A percentile compares a stretch with the other conserved stretches of the same genome.
Conservation (phyloP, 352 stramenopile genomes). For the Globisporangium abappressorium region DNA sequence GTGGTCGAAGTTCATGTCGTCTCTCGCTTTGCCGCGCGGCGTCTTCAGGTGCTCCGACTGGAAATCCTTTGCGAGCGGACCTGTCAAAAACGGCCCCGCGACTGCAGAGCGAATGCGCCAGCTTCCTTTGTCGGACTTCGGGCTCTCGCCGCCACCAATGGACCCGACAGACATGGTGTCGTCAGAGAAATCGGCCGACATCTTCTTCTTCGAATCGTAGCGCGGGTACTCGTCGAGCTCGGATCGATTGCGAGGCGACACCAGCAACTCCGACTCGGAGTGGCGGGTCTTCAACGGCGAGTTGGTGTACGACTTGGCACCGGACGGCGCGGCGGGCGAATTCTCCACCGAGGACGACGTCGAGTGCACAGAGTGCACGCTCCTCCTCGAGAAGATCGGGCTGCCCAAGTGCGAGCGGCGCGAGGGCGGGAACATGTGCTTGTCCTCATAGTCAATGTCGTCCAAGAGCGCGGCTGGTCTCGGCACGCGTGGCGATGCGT, state of each 20-base stretch:
- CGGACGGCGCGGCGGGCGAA: conserved; percentile 12
- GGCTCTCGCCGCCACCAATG: conserved; percentile 26
- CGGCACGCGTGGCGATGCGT: conserved; percentile 8
- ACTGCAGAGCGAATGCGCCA: conserved; percentile 29
- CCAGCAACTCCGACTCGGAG: conserved; percentile 18
- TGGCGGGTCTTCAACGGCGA: conserved; percentile 16
- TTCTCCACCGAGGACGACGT: conserved; percentile 11
- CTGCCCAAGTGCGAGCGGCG: conserved; percentile 18
- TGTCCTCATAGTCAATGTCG: conserved; percentile 23
- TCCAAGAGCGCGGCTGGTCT: conserved; percentile 7
- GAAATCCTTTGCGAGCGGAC: conserved; percentile 34
- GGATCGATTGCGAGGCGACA: conserved; percentile 11
- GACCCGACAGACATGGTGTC: conserved; percentile 37
- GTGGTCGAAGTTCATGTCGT: conserved; percentile 32
- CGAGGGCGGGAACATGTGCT: conserved; percentile 14
- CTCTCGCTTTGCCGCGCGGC: conserved; percentile 23
- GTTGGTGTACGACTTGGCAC: conserved; percentile 14
- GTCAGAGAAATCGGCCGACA: conserved; percentile 27
- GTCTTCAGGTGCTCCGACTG: conserved; percentile 26
- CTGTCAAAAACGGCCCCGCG: conserved; percentile 34
- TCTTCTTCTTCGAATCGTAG: conserved; percentile 17
- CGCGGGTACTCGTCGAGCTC: conserved; percentile 15
- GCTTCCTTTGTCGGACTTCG: conserved; percentile 31
- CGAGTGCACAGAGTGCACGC: conserved; percentile 14
- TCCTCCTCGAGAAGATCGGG: conserved; percentile 20